A percentile compares a stretch with the other conserved stretches of the same genome.
Evolutionary conservation across 2,329 filamentous ascomycete genomes (phyloP).

Genomic region (Fusarium caatingaense): DNA sequence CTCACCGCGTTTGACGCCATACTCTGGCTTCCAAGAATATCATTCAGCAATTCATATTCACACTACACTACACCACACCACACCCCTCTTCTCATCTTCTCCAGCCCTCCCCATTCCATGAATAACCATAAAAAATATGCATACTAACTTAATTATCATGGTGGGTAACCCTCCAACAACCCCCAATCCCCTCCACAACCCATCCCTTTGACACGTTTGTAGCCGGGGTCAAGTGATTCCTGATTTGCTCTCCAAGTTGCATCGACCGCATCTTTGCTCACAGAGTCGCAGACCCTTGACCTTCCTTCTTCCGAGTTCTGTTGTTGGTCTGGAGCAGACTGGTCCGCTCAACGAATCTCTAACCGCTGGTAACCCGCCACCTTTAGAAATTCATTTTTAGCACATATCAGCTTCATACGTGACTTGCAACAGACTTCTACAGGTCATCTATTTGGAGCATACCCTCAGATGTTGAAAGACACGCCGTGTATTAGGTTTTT

Average conservation of each 20-base stretch:
- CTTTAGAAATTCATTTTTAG: not conserved
- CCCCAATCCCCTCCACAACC: slow-evolving; percentile 19
- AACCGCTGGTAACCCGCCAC: not conserved
- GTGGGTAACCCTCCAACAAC: slow-evolving; percentile 19
- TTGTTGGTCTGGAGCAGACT: slow-evolving; percentile 4
- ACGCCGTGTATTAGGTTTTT: not conserved
- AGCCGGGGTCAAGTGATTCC: slow-evolving; percentile 5
- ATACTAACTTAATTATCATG: slow-evolving; percentile 15
- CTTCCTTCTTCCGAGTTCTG: not conserved
- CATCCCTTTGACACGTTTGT: not conserved
- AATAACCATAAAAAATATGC: slow-evolving; percentile 44
- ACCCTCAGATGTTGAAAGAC: not conserved
- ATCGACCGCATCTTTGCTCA: not conserved
- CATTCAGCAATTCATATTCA: not conserved
- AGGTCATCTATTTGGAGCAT: not conserved
- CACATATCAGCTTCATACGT: not conserved
- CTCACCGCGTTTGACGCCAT: not conserved
- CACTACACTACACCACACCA: not conserved
- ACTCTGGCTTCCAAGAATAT: not conserved
- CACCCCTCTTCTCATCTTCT: not conserved
- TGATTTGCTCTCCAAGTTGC: slow-evolving; percentile 3
- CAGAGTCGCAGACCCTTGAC: not conserved
- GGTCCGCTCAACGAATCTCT: not conserved
- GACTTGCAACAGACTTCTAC: not conserved
- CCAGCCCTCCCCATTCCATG: slow-evolving; percentile 3